A percentile compares a stretch with the other conserved stretches of the same genome.
These are phyloP conservation scores for Castanopsis chinensis DNA, from an alignment of 306 rosid species.

Conservation along the genomic window DNA sequence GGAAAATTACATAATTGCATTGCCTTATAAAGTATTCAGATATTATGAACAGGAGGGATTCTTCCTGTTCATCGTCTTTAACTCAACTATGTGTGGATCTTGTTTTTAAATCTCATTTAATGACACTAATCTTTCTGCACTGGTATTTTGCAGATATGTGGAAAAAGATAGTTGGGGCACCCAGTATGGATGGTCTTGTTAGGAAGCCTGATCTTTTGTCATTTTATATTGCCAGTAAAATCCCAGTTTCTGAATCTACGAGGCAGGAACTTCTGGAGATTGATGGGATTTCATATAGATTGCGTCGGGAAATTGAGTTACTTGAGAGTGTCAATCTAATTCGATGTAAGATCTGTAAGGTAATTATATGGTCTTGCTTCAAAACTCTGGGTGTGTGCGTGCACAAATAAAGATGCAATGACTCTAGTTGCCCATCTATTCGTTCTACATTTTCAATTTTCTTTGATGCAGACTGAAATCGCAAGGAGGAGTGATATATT, in stretches of 20 bases:
- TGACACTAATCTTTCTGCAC: conserved; percentile 15
- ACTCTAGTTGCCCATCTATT: neutral
- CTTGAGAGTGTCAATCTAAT: conserved; percentile 76
- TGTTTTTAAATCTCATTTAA: neutral
- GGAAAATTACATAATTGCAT: neutral
- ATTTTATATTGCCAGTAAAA: conserved; percentile 86
- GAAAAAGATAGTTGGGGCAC: conserved; percentile 76
- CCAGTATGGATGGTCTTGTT: conserved; percentile 74
- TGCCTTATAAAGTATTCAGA: neutral
- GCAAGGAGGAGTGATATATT: conserved; percentile 89
- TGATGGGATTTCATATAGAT: conserved; percentile 79
- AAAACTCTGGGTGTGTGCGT: neutral
- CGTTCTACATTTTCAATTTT: neutral
- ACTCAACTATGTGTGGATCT: neutral
- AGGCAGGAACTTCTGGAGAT: conserved; percentile 96
- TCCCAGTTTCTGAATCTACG: conserved; percentile 92
- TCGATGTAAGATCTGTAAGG: conserved; percentile 77
- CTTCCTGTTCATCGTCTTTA: neutral
- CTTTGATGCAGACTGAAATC: conserved; percentile 62
- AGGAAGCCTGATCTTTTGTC: conserved; percentile 83
- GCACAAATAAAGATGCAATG: neutral
- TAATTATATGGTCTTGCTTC: conserved; percentile 24
- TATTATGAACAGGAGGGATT: neutral
- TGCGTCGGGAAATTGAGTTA: conserved; percentile 92
- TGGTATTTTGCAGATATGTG: conserved; percentile 72